Evolutionary conservation across 306 rosid species (phyloP).

Genomic region (Arachis stenosperma): DNA sequence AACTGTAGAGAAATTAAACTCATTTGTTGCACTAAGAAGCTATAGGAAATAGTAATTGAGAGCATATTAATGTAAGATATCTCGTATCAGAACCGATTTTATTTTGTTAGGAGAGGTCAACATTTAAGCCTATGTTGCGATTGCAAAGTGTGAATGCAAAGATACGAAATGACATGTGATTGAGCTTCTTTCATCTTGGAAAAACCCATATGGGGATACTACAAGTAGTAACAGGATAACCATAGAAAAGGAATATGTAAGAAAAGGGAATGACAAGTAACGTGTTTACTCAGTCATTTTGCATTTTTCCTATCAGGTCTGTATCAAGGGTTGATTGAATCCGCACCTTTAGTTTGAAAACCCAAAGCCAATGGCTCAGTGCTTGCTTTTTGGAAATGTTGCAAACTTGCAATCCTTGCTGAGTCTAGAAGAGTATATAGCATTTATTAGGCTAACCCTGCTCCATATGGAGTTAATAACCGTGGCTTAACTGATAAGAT

Average conservation of each 20-base stretch:
- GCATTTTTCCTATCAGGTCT: background rate
- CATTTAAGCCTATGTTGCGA: background rate
- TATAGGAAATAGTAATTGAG: background rate
- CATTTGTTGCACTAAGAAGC: background rate
- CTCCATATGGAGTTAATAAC: background rate
- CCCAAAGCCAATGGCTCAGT: background rate
- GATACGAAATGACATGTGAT: background rate
- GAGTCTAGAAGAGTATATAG: background rate
- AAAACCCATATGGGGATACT: background rate
- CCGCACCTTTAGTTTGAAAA: constrained; percentile 1
- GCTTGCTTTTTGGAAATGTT: background rate
- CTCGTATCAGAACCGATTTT: background rate
- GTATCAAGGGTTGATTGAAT: constrained; percentile 6
- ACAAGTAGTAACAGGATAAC: background rate
- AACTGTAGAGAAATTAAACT: background rate
- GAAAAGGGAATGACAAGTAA: background rate
- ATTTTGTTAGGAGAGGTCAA: constrained; percentile 4
- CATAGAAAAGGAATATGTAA: background rate
- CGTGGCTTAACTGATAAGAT: background rate
- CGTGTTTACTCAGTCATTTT: background rate
- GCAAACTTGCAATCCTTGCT: background rate
- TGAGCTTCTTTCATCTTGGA: background rate
- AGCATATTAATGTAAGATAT: background rate
- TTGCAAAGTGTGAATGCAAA: constrained; percentile 13
- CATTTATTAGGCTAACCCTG: background rate